A percentile compares a stretch with the other conserved stretches of the same genome.
phyloP scores from a whole-genome alignment of 179 eudicot genomes.

The Beta corolliflora region DNA sequence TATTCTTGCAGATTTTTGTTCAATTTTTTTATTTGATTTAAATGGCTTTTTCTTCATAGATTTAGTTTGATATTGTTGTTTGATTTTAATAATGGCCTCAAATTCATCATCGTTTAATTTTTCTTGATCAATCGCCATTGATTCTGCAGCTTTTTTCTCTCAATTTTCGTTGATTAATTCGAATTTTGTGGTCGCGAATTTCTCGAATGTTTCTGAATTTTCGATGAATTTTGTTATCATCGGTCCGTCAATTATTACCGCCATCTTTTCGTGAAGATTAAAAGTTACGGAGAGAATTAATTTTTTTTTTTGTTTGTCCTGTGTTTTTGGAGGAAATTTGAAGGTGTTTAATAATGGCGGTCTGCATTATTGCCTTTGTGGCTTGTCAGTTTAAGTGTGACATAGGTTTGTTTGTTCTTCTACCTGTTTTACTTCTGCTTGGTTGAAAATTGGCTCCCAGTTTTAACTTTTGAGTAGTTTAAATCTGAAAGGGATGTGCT shows the following conservation, averaged over 20 bases:
- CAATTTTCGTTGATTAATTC: neutral
- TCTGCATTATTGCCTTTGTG: neutral
- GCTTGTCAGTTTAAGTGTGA: neutral
- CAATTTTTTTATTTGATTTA: no score
- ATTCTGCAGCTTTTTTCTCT: neutral
- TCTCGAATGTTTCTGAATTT: constrained; percentile 16
- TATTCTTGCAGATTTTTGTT: no score
- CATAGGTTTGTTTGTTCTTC: neutral
- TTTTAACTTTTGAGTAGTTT: no score
- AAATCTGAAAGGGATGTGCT: no score
- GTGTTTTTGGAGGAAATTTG: no score
- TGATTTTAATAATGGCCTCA: constrained; percentile 8
- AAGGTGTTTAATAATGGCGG: neutral
- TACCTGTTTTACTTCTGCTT: neutral
- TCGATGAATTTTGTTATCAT: constrained; percentile 28
- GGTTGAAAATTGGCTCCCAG: neutral
- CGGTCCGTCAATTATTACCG: constrained; percentile 30
- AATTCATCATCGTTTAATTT: neutral
- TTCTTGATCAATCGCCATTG: constrained; percentile 15
- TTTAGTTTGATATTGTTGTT: no score
- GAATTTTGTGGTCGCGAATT: constrained; percentile 17
- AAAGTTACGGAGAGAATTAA: neutral
- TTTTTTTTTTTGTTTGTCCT: neutral
- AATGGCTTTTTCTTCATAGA: no score
- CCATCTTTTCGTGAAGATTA: neutral